Evolutionary conservation across 352 stramenopile species (phyloP).

Genomic region (Phytophthora hybrid): DNA sequence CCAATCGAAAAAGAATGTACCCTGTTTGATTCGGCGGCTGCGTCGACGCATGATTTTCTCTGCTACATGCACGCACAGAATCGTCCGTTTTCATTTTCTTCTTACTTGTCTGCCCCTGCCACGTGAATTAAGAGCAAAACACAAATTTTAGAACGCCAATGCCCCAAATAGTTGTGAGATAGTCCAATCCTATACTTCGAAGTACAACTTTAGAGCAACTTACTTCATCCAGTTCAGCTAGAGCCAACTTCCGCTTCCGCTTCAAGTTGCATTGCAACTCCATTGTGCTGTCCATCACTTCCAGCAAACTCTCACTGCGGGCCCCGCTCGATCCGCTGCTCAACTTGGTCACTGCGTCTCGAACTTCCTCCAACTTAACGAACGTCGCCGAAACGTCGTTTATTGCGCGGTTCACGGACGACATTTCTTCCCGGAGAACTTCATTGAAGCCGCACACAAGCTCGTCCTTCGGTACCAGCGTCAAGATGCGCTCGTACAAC

Average conservation of each 20-base stretch:
- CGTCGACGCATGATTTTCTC: background rate
- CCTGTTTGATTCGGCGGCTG: background rate
- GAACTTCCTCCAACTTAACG: conserved; percentile 24
- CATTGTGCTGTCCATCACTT: background rate
- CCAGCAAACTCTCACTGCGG: conserved; percentile 10
- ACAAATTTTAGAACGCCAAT: background rate
- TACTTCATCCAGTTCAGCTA: background rate
- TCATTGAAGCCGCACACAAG: conserved; percentile 15
- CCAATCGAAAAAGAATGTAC: background rate
- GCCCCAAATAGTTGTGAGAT: no score
- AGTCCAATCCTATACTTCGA: no score
- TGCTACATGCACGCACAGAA: background rate
- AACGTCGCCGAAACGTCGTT: conserved; percentile 16
- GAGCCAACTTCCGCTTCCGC: background rate
- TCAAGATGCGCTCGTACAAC: conserved; percentile 26
- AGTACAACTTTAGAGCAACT: no score
- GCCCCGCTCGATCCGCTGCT: background rate
- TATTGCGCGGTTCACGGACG: conserved; percentile 2
- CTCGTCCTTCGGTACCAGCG: conserved; percentile 13
- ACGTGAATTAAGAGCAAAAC: background rate
- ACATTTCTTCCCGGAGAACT: conserved; percentile 10
- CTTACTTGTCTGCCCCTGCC: background rate
- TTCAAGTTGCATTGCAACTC: conserved; percentile 6
- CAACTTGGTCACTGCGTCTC: conserved; percentile 16
- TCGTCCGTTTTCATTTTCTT: background rate